These are phyloP conservation scores for Leishmania arabica DNA, from an alignment of 208 protist genomes.

Conservation along the genomic window DNA sequence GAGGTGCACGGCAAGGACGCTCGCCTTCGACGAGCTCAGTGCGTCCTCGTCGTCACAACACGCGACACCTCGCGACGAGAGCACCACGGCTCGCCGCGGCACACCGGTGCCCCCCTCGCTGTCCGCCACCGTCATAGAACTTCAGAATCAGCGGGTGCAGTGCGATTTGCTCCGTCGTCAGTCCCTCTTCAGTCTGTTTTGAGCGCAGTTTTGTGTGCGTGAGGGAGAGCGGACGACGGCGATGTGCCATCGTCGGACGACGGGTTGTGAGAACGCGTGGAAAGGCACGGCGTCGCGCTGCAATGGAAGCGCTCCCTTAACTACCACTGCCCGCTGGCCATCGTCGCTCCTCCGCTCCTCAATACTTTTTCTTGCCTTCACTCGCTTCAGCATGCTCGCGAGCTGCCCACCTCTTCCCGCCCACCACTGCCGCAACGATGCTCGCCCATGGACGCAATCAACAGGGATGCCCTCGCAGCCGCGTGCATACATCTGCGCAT, in stretches of 20 bases:
- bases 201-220: not conserved
- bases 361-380: not conserved
- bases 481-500: not conserved
- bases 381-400: not conserved
- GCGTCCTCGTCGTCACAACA: not conserved
- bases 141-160: conserved; percentile 34
- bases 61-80: not conserved
- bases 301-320: not conserved
- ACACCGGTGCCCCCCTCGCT: conserved; percentile 19
- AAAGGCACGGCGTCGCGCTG: too few species aligned
- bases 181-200: conserved; percentile 29
- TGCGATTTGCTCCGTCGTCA: conserved; percentile 28
- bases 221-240: not conserved
- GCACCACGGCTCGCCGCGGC: not conserved
- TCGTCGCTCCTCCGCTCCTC: too few species aligned
- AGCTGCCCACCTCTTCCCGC: not conserved
- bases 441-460: not conserved
- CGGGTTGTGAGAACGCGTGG: not conserved
- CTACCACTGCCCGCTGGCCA: too few species aligned
- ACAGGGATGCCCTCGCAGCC: not conserved
- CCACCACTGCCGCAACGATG: not conserved
- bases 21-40: conserved; percentile 9
- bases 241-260: not conserved
- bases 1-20: not conserved
- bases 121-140: conserved; percentile 44